A percentile compares a stretch with the other conserved stretches of the same genome.
Evolutionary conservation across 192 early-diverging fungal genomes (phyloP).

Genomic region (Umbelopsis isabellina): DNA sequence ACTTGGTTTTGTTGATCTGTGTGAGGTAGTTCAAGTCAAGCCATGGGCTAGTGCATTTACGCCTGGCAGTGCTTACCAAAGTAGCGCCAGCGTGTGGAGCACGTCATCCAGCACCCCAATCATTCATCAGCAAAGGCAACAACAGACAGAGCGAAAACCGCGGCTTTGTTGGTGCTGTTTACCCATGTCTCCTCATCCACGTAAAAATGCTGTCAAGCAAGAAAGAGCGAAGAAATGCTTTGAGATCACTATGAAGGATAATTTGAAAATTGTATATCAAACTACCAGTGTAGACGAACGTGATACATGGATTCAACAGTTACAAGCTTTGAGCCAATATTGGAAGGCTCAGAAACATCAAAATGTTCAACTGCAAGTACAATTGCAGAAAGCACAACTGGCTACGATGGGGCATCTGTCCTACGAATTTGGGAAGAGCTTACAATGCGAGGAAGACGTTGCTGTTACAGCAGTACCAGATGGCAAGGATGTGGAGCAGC

Average conservation of each 20-base stretch:
- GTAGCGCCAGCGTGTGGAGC: neutral
- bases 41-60: neutral
- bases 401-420: too few species aligned
- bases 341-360: neutral
- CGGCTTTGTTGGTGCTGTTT: slow-evolving; percentile 6
- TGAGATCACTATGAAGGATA: neutral
- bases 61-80: neutral
- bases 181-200: neutral
- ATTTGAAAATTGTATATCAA: neutral
- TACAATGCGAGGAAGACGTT: too few species aligned
- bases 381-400: neutral
- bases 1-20: neutral
- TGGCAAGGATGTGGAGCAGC: neutral
- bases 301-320: neutral
- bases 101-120: slow-evolving; percentile 1
- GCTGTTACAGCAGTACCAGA: neutral
- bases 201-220: neutral
- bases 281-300: neutral
- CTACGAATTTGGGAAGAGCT: too few species aligned
- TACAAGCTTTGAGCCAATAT: neutral
- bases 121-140: neutral
- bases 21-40: neutral
- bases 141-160: neutral
- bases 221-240: neutral
- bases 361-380: neutral